phyloP scores from a whole-genome alignment of 768 basidiomycete genomes.

The Phlebiopsis gigantea region DNA sequence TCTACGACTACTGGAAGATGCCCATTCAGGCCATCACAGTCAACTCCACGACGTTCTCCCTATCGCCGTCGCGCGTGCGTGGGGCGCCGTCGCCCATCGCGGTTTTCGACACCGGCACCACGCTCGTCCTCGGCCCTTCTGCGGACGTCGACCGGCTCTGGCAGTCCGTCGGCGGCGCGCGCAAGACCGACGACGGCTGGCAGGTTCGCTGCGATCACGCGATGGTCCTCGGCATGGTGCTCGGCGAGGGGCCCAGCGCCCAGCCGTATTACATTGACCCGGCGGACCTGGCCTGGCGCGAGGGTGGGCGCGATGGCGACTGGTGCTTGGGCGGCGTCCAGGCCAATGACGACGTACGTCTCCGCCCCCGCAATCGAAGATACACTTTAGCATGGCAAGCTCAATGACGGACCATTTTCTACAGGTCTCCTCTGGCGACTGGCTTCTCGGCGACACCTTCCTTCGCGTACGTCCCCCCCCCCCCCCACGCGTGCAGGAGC shows the following conservation, averaged over 20 bases:
- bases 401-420: background rate
- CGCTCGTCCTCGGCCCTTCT: conserved; percentile 48
- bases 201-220: conserved; percentile 45
- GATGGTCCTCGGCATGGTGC: conserved; percentile 39
- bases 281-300: conserved; percentile 46
- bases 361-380: background rate
- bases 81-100: conserved; percentile 41
- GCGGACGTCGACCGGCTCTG: conserved; percentile 50
- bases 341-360: conserved; percentile 41
- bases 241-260: conserved; percentile 32
- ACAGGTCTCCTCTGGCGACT: conserved; percentile 52
- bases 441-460: conserved; percentile 56
- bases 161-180: conserved; percentile 38
- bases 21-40: conserved; percentile 41
- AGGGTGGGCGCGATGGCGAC: conserved; percentile 31
- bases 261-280: conserved; percentile 44
- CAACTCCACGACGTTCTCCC: conserved; percentile 32
- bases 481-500: conserved; percentile 5
- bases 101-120: conserved; percentile 61
- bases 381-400: background rate
- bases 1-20: conserved; percentile 57
- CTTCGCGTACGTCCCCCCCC: conserved; percentile 36
- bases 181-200: conserved; percentile 38
- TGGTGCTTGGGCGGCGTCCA: conserved; percentile 60
- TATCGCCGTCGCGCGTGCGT: conserved; percentile 41